These are phyloP conservation scores for Hortaea sp. DNA, from an alignment of 2,329 filamentous ascomycete genomes.

Conservation along the genomic window DNA sequence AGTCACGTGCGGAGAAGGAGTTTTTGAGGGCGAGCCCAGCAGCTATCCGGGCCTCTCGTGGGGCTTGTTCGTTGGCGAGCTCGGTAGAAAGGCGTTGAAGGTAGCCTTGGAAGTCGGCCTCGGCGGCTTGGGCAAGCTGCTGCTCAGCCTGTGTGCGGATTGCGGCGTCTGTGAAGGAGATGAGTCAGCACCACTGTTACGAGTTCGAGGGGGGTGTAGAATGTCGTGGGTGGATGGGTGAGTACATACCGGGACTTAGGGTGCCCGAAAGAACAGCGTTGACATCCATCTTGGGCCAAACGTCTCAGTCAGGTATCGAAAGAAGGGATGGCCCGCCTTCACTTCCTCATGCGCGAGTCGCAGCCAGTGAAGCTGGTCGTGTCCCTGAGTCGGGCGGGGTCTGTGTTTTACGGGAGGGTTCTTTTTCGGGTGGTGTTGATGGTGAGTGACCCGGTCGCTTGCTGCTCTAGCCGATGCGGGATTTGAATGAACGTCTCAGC, in stretches of 20 bases:
- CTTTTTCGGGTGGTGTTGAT: too few species aligned
- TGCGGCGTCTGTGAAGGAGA: conserved; percentile 59
- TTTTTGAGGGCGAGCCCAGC: conserved; percentile 97
- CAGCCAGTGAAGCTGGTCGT: too few species aligned
- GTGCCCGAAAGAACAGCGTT: conserved; percentile 96
- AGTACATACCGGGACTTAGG: conserved; percentile 73
- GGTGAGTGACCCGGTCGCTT: too few species aligned
- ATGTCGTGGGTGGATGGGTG: neutral
- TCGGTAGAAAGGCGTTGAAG: conserved; percentile 85
- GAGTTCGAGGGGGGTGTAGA: neutral
- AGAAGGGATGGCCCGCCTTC: too few species aligned
- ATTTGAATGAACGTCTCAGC: too few species aligned
- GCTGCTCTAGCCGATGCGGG: too few species aligned
- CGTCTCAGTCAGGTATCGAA: too few species aligned
- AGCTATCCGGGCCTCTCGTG: conserved; percentile 78
- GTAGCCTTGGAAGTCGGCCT: conserved; percentile 91
- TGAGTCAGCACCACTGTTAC: conserved; percentile 1
- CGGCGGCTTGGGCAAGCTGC: conserved; percentile 83
- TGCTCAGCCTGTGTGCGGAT: conserved; percentile 87
- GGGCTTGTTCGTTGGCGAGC: conserved; percentile 79
- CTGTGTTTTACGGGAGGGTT: too few species aligned
- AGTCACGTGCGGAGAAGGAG: conserved; percentile 90
- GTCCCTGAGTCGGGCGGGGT: too few species aligned
- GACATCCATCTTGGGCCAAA: conserved; percentile 69
- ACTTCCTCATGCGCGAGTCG: too few species aligned